phyloP scores from a whole-genome alignment of 257 asterid genomes.

The Salvia splendens region DNA sequence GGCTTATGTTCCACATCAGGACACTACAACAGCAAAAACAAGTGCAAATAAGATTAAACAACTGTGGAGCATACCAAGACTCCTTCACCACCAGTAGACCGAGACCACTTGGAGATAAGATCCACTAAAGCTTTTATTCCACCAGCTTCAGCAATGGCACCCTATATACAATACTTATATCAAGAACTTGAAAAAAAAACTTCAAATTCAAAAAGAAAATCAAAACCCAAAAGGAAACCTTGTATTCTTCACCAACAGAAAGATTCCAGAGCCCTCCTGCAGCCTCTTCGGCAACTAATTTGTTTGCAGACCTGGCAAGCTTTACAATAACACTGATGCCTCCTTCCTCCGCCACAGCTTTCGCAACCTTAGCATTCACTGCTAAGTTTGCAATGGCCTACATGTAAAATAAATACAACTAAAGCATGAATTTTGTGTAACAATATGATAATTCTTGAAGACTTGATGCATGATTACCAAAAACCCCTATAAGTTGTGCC shows the following conservation, averaged over 20 bases:
- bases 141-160: slow-evolving; percentile 83
- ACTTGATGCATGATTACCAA: slow-evolving; percentile 13
- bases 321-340: slow-evolving; percentile 64
- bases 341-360: slow-evolving; percentile 90
- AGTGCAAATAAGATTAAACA: not conserved
- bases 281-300: slow-evolving; percentile 84
- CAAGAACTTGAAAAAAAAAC: slow-evolving; percentile 8
- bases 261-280: slow-evolving; percentile 95
- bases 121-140: slow-evolving; percentile 84
- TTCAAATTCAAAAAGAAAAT: not conserved
- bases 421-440: slow-evolving; percentile 4
- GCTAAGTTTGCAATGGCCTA: slow-evolving; percentile 87
- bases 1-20: slow-evolving; percentile 1
- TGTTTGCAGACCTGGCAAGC: slow-evolving; percentile 75
- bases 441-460: slow-evolving; percentile 24
- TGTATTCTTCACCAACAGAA: slow-evolving; percentile 81
- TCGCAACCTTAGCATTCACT: slow-evolving; percentile 78
- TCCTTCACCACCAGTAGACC: slow-evolving; percentile 67
- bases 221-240: slow-evolving; percentile 46
- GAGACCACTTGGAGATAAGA: slow-evolving; percentile 80
- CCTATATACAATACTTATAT: slow-evolving; percentile 43
- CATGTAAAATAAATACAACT: slow-evolving; percentile 28
- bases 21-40: slow-evolving; percentile 8
- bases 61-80: slow-evolving; percentile 60
- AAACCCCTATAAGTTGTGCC: not conserved